Percentiles rank a stretch among this genome's conserved stretches.
These are phyloP conservation scores for Microcyclospora tardicrescens DNA, from an alignment of 2,329 filamentous ascomycete genomes.

Conservation along the genomic window DNA sequence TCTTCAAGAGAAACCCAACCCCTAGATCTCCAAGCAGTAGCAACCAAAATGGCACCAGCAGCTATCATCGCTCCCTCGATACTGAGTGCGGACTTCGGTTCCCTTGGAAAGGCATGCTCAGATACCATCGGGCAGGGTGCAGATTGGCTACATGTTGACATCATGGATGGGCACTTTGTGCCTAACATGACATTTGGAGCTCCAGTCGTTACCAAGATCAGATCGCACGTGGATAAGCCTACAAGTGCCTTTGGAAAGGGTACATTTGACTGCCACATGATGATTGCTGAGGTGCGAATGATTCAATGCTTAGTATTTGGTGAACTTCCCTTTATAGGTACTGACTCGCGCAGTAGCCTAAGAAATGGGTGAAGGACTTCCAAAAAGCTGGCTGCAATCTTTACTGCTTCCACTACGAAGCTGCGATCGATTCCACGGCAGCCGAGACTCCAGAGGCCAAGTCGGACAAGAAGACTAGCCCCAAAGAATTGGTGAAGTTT, in stretches of 20 bases:
- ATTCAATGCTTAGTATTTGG: background rate
- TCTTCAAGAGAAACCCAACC: too few species aligned
- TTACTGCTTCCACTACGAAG: constrained; percentile 99
- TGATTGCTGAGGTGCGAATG: constrained; percentile 77
- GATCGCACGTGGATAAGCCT: constrained; percentile 69
- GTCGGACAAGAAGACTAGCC: constrained; percentile 61
- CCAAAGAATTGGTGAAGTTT: constrained; percentile 73
- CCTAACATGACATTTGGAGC: constrained; percentile 97
- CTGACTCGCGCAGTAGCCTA: constrained; percentile 49
- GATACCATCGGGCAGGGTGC: constrained; percentile 75
- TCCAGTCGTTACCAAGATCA: constrained; percentile 88
- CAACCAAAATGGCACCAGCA: constrained; percentile 61
- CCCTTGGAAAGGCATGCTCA: constrained; percentile 73
- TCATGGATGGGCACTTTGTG: constrained; percentile 98
- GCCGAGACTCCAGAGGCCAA: constrained; percentile 63
- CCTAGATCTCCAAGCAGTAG: too few species aligned
- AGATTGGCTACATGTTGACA: constrained; percentile 92
- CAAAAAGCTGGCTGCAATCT: constrained; percentile 87
- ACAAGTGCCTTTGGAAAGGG: constrained; percentile 59
- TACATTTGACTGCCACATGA: constrained; percentile 99
- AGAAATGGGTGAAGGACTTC: constrained; percentile 97
- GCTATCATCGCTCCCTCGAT: constrained; percentile 98
- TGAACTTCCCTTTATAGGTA: background rate
- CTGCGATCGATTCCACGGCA: constrained; percentile 68
- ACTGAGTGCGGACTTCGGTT: constrained; percentile 87